These are phyloP conservation scores for Candida albicans DNA, from an alignment of 1,139 yeast species.

Conservation along the genomic window DNA sequence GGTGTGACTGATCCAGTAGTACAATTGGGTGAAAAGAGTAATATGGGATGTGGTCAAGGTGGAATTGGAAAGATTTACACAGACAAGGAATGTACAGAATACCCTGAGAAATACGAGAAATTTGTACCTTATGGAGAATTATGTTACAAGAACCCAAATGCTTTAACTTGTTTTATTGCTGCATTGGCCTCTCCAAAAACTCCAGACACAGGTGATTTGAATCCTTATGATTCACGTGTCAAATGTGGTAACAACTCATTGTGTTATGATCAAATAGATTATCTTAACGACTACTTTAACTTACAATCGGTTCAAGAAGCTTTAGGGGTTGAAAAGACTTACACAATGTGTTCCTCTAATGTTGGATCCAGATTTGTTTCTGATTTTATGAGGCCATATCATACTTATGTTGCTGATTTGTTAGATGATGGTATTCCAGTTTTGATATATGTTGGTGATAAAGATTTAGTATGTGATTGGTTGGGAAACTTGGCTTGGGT, in stretches of 20 bases:
- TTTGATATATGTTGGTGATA: constrained; percentile 79
- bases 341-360: constrained; percentile 81
- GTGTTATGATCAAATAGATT: constrained; percentile 55
- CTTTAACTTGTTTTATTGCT: constrained; percentile 90
- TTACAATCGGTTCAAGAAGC: constrained; percentile 52
- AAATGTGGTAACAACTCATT: constrained; percentile 70
- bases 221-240: constrained; percentile 88
- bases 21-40: constrained; percentile 78
- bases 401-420: constrained; percentile 60
- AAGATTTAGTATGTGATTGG: constrained; percentile 85
- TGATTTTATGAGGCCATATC: constrained; percentile 80
- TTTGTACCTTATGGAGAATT: constrained; percentile 72
- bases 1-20: constrained; percentile 86
- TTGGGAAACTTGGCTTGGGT: constrained; percentile 80
- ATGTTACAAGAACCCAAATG: constrained; percentile 73
- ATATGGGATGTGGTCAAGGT: constrained; percentile 90
- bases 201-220: constrained; percentile 54
- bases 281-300: constrained; percentile 34
- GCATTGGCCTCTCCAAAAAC: constrained; percentile 40
- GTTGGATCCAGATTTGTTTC: constrained; percentile 74
- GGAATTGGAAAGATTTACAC: constrained; percentile 42
- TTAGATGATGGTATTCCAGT: constrained; percentile 63
- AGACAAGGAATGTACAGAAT: constrained; percentile 7
- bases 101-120: constrained; percentile 52
- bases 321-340: constrained; percentile 75